Conservation (phyloP, 352 stramenopile genomes). For the Elongisporangium prolatum region DNA sequence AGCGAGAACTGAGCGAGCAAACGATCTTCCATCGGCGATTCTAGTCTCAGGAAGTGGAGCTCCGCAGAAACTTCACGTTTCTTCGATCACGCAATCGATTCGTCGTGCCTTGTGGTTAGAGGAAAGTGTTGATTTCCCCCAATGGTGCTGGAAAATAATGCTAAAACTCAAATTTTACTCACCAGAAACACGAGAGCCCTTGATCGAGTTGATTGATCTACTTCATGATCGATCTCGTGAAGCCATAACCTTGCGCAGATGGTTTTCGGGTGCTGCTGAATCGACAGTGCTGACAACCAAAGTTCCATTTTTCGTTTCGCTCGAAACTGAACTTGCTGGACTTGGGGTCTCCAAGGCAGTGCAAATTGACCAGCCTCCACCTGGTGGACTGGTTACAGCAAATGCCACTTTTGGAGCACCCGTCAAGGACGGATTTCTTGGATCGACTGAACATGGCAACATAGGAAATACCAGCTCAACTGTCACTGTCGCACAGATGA, state of each 20-base stretch:
- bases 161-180: slow-evolving; percentile 84
- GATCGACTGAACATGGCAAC: neutral
- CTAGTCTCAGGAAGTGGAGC: slow-evolving; percentile 37
- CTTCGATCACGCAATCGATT: slow-evolving; percentile 70
- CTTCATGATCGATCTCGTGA: slow-evolving; percentile 65
- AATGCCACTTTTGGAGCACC: slow-evolving; percentile 26
- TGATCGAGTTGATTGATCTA: slow-evolving; percentile 71
- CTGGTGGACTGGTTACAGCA: neutral
- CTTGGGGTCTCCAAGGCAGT: slow-evolving; percentile 7
- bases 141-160: slow-evolving; percentile 84
- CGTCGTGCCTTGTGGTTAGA: slow-evolving; percentile 62
- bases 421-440: slow-evolving; percentile 14
- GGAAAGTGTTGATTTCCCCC: slow-evolving; percentile 66
- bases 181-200: slow-evolving; percentile 52
- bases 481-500: slow-evolving; percentile 46
- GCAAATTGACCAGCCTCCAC: neutral
- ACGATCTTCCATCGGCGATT: slow-evolving; percentile 31
- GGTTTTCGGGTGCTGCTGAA: slow-evolving; percentile 49
- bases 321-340: slow-evolving; percentile 30
- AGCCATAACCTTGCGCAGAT: slow-evolving; percentile 65
- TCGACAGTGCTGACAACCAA: slow-evolving; percentile 22
- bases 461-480: slow-evolving; percentile 14
- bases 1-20: slow-evolving; percentile 29
- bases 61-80: slow-evolving; percentile 47
- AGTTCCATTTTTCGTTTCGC: slow-evolving; percentile 52